Percentiles rank a stretch among this genome's conserved stretches.
phyloP scores from a whole-genome alignment of 202 grass and related monocot genomes.

The Eragrostis tef region DNA sequence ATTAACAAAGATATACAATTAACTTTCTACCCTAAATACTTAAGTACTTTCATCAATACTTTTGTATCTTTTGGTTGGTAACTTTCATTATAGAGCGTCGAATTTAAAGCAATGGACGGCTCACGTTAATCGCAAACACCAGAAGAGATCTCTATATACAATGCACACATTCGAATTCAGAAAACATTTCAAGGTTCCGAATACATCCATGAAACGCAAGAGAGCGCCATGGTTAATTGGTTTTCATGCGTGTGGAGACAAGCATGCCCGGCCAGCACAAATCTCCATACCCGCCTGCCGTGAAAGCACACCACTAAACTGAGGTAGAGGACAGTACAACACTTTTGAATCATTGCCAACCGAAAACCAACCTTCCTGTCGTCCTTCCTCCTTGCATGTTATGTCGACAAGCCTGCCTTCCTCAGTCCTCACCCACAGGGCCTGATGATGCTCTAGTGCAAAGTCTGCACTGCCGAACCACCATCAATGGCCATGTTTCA shows the following conservation, averaged over 20 bases:
- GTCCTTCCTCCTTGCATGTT: background rate
- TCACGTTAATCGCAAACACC: too few species aligned
- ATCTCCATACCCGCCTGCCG: background rate
- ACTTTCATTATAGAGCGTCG: too few species aligned
- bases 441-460: constrained; percentile 45
- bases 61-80: too few species aligned
- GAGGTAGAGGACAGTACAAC: background rate
- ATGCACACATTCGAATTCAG: too few species aligned
- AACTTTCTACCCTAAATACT: too few species aligned
- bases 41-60: too few species aligned
- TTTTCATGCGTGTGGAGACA: background rate
- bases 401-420: background rate
- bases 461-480: constrained; percentile 37
- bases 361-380: constrained; percentile 28
- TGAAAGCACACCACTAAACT: constrained; percentile 35
- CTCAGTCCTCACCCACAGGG: background rate
- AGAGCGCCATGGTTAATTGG: background rate
- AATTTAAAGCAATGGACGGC: too few species aligned
- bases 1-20: too few species aligned
- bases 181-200: too few species aligned
- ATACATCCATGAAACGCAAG: constrained; percentile 2
- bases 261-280: constrained; percentile 8
- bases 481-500: constrained; percentile 37
- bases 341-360: constrained; percentile 45
- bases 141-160: too few species aligned